These are phyloP conservation scores for Phaeophleospora eucalypticola DNA, from an alignment of 2,329 filamentous ascomycete genomes.

Conservation along the genomic window DNA sequence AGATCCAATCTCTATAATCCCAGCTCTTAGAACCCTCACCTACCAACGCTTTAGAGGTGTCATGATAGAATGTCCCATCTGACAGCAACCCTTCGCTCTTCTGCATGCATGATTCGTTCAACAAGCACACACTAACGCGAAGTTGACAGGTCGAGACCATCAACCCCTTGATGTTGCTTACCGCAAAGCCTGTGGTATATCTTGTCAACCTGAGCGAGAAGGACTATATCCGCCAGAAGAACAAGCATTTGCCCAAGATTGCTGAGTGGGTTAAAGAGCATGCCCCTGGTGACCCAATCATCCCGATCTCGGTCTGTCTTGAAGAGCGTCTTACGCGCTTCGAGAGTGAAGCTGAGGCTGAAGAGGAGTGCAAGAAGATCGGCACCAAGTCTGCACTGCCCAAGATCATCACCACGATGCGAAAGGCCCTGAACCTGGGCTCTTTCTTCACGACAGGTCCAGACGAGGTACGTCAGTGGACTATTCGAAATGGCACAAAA, in stretches of 20 bases:
- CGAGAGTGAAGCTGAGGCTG: slow-evolving; percentile 69
- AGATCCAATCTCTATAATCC: slow-evolving; percentile 95
- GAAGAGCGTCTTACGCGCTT: slow-evolving; percentile 87
- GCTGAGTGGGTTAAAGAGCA: slow-evolving; percentile 94
- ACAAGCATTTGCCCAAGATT: slow-evolving; percentile 94
- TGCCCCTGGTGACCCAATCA: slow-evolving; percentile 80
- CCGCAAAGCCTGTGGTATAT: slow-evolving; percentile 95
- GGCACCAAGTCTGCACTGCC: slow-evolving; percentile 84
- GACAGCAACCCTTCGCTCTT: slow-evolving; percentile 20
- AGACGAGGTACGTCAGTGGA: slow-evolving; percentile 98
- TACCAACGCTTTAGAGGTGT: slow-evolving; percentile 70
- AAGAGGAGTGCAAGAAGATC: slow-evolving; percentile 83
- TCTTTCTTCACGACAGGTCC: slow-evolving; percentile 96
- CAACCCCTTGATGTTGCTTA: slow-evolving; percentile 91
- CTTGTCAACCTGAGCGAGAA: slow-evolving; percentile 95
- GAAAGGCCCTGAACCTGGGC: slow-evolving; percentile 80
- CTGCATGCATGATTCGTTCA: neutral
- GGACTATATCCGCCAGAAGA: slow-evolving; percentile 98
- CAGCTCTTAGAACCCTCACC: slow-evolving; percentile 97
- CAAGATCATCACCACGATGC: slow-evolving; percentile 90
- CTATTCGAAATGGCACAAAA: slow-evolving; percentile 90
- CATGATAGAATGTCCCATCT: slow-evolving; percentile 74
- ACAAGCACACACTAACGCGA: slow-evolving; percentile 3
- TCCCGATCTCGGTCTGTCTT: slow-evolving; percentile 87
- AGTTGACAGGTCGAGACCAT: slow-evolving; percentile 81